Evolutionary conservation across 345 rosid genomes (phyloP), one percentile per base, ranked within the genome.

Genomic region (Bretschneidera sinensis): DNA sequence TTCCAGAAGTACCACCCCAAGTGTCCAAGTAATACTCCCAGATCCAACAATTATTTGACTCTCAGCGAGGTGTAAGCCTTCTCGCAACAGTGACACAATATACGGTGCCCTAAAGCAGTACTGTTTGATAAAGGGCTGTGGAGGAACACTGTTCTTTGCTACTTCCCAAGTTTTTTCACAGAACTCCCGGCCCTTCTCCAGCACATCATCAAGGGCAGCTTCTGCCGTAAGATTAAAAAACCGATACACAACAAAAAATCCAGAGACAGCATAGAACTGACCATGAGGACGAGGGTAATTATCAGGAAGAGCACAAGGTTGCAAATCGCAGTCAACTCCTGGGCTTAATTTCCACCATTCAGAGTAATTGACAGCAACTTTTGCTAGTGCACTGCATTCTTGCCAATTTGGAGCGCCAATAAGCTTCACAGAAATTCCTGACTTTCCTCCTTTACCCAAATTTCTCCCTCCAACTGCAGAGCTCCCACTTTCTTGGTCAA

Each of bases 41-140:
- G 99, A 88, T 56, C 96, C 99, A 71, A 94, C 74, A 62, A 83
- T 69, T 57, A 90, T 70, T 59, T 86, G 91, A 45, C 63, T 73
- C 72, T 88, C 99, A 6, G 85, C 81, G 35, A 94, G 86, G 70
- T 88, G 96, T 66, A 94, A 82, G 51, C 99, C 99, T 77, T 94
- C 95, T 68, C 99, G 80, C 73, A 94, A 61, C 62, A 94, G 53
- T 34, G 75, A 85, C 58, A 85, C 96, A 53, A 85, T 78, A 69
- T 94, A 94, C 22, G 99, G 96, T 23, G 99, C 97, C 75, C 99
- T 82, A 74, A 94, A 94, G 79, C 99, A 90, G 80, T 94, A 94
- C 68, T 94, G 99, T 73, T 94, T 97, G 49, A 94, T 88, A 78
- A 86, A 94, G 21, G 99, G 99, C 76, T 94, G 99, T 9, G 97